Conservation (phyloP, 768 basidiomycete genomes). For the Trametes sanguinea region DNA sequence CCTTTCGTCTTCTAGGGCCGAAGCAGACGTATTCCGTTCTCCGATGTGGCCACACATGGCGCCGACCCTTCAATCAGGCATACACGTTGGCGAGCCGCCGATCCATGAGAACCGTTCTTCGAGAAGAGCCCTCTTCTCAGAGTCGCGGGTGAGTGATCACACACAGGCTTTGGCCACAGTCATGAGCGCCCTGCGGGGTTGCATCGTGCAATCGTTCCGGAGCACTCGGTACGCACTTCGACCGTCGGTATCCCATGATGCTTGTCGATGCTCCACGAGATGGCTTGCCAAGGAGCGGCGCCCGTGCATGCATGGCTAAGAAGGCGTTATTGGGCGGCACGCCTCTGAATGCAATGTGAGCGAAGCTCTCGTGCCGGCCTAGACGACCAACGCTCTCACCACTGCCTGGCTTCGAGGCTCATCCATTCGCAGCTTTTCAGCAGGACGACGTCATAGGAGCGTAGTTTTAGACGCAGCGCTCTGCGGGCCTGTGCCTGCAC, state of each 20-base stretch:
- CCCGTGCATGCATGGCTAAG: background rate
- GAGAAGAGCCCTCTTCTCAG: background rate
- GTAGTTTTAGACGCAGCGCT: background rate
- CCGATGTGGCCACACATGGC: background rate
- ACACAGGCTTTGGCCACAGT: background rate
- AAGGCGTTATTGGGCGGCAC: conserved; percentile 4
- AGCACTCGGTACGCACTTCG: conserved; percentile 9
- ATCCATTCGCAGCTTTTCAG: background rate
- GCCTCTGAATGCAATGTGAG: background rate
- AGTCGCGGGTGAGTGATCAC: background rate
- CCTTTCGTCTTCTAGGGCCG: background rate
- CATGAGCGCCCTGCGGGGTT: background rate
- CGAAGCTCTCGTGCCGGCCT: conserved; percentile 15
- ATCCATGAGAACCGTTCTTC: conserved; percentile 1
- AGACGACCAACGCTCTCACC: background rate
- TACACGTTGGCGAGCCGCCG: background rate
- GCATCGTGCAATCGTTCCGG: background rate
- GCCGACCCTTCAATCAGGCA: background rate
- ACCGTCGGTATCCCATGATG: conserved; percentile 14
- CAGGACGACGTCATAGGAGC: conserved; percentile 13
- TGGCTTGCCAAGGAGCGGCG: conserved; percentile 9
- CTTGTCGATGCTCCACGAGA: conserved; percentile 10
- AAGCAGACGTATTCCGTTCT: background rate
- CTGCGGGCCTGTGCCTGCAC: background rate
- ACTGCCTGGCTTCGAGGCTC: conserved; percentile 3